A percentile compares a stretch with the other conserved stretches of the same genome.
phyloP scores from a whole-genome alignment of 1,139 yeast species.

The Pichia sp. region DNA sequence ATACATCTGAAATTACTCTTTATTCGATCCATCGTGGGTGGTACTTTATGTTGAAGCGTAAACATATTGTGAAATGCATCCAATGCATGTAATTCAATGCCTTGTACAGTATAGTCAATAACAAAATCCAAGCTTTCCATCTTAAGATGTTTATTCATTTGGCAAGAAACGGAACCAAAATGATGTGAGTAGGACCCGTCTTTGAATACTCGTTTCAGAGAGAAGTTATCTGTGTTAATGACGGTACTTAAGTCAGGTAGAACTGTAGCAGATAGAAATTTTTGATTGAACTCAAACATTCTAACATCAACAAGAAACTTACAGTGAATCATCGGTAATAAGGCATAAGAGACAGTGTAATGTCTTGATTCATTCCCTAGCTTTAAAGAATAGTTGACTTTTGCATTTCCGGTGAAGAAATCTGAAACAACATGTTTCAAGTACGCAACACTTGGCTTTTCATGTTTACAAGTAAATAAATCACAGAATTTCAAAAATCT shows the following conservation, averaged over 20 bases:
- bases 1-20: constrained; percentile 33
- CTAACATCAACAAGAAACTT: constrained; percentile 49
- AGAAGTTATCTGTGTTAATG: constrained; percentile 52
- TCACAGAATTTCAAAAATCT: constrained; percentile 23
- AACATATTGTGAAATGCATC: constrained; percentile 20
- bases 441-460: constrained; percentile 24
- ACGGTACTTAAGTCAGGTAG: constrained; percentile 60
- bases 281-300: constrained; percentile 51
- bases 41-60: constrained; percentile 9
- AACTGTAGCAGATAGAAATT: constrained; percentile 60
- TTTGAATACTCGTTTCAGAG: constrained; percentile 46
- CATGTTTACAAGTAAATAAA: constrained; percentile 15
- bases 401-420: constrained; percentile 43
- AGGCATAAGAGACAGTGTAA: constrained; percentile 56
- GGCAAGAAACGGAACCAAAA: constrained; percentile 50
- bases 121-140: constrained; percentile 67
- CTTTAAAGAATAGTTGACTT: constrained; percentile 38
- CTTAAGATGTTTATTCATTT: constrained; percentile 53
- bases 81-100: constrained; percentile 36
- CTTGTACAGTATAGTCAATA: constrained; percentile 33
- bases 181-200: constrained; percentile 69
- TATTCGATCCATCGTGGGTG: constrained; percentile 15
- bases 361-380: constrained; percentile 42
- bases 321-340: constrained; percentile 42
- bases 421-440: constrained; percentile 43